These are phyloP conservation scores for Mariannaea elegans DNA, from an alignment of 2,329 filamentous ascomycete species.

Conservation along the genomic window DNA sequence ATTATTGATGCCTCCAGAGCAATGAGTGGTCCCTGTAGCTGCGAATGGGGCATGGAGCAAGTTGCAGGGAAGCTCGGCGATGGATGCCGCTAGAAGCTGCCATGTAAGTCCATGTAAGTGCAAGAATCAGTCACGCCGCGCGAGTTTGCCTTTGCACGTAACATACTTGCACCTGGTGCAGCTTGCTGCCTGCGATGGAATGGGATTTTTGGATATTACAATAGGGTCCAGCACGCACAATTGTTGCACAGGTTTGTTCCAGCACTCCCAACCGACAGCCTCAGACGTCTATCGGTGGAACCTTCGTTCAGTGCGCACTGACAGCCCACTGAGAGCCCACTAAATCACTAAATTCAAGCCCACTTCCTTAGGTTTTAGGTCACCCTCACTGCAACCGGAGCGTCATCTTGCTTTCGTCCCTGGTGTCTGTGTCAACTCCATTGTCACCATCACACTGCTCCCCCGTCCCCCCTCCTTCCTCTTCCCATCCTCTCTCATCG, in stretches of 20 bases:
- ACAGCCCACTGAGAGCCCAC: no score
- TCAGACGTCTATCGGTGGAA: no score
- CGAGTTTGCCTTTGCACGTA: background rate
- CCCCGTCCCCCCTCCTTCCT: constrained; percentile 16
- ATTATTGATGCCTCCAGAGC: background rate
- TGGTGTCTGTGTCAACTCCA: constrained; percentile 1
- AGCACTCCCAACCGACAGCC: no score
- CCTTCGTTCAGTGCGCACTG: no score
- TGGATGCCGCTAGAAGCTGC: constrained; percentile 23
- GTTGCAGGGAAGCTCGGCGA: background rate
- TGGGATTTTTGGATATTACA: no score
- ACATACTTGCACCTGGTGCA: background rate
- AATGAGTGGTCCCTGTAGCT: no score
- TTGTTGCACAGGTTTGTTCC: no score
- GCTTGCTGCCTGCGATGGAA: background rate
- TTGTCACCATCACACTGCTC: background rate
- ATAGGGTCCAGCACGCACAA: no score
- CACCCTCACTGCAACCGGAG: constrained; percentile 11
- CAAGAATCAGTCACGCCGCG: background rate
- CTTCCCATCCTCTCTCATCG: background rate
- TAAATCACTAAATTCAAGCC: no score
- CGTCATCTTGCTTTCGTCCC: constrained; percentile 7
- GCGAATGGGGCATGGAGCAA: background rate
- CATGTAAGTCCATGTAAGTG: constrained; percentile 10
- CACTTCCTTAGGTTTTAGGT: no score